These are phyloP conservation scores for Phlyctochytrium bullatum DNA, from an alignment of 192 early-diverging fungal species.

Conservation along the genomic window DNA sequence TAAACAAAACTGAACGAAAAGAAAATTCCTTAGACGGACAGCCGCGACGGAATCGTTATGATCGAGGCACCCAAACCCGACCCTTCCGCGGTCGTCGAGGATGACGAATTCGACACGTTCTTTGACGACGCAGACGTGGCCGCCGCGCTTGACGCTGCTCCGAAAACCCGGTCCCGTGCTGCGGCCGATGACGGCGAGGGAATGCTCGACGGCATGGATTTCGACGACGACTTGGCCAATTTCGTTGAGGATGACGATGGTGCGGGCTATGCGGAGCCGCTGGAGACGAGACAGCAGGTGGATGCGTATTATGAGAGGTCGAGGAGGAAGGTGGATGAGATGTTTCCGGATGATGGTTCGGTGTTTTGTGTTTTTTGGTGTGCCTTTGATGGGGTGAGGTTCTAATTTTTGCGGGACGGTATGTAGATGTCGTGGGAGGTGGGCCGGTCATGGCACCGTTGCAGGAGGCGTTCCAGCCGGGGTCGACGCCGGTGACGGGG, in stretches of 20 bases:
- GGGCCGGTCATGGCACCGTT: too few relatives aligned
- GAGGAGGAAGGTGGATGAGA: slow-evolving; percentile 9
- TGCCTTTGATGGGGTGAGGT: too few relatives aligned
- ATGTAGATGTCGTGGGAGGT: too few relatives aligned
- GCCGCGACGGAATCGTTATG: background rate
- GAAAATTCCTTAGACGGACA: background rate
- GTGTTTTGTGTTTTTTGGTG: too few relatives aligned
- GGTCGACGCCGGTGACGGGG: slow-evolving; percentile 62
- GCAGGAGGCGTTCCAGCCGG: slow-evolving; percentile 82
- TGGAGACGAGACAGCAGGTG: slow-evolving; percentile 30
- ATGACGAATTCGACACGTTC: slow-evolving; percentile 37
- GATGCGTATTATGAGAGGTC: slow-evolving; percentile 31
- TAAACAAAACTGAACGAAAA: too few relatives aligned
- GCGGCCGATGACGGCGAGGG: slow-evolving; percentile 49
- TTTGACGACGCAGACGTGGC: slow-evolving; percentile 12
- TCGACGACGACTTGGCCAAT: slow-evolving; percentile 60
- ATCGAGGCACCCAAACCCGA: slow-evolving; percentile 2
- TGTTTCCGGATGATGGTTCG: too few relatives aligned
- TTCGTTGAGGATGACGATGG: slow-evolving; percentile 92
- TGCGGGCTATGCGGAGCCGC: slow-evolving; percentile 58
- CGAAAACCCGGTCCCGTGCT: slow-evolving; percentile 11
- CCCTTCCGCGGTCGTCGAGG: slow-evolving; percentile 45
- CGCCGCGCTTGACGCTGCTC: slow-evolving; percentile 23
- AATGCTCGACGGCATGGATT: slow-evolving; percentile 17
- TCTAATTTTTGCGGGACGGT: too few relatives aligned